Evolutionary conservation across 2,329 filamentous ascomycete species (phyloP).

Genomic region (Chrysosporium keratinophilum): DNA sequence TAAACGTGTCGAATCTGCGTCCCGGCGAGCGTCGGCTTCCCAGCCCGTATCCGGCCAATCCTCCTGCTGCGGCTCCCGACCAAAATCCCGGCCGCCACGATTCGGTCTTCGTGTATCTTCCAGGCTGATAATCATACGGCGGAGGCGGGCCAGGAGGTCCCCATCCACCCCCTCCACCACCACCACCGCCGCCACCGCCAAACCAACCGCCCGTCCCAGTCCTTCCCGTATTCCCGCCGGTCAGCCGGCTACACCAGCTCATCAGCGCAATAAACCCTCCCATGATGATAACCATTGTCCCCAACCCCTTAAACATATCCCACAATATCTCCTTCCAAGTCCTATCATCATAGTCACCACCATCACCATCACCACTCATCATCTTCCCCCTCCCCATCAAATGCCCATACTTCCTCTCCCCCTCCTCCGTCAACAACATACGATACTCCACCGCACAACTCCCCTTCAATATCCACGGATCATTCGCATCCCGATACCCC

Average conservation of each 20-base stretch:
- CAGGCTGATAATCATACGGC: conserved; percentile 34
- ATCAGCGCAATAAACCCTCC: conserved; percentile 19
- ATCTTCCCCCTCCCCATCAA: conserved; percentile 33
- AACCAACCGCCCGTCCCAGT: conserved; percentile 22
- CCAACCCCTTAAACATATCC: conserved; percentile 16
- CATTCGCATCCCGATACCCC: conserved; percentile 65
- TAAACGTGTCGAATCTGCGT: background rate
- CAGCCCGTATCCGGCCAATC: conserved; percentile 34
- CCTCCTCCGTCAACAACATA: conserved; percentile 63
- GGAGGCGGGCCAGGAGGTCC: conserved; percentile 23
- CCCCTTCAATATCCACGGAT: conserved; percentile 79
- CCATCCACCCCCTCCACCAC: conserved; percentile 18
- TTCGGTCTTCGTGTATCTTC: conserved; percentile 18
- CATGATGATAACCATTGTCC: conserved; percentile 29
- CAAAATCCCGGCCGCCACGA: conserved; percentile 40
- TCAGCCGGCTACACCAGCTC: conserved; percentile 11
- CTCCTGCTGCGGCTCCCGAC: conserved; percentile 36
- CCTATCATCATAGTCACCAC: conserved; percentile 17
- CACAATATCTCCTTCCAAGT: conserved; percentile 5
- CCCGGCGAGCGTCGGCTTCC: conserved; percentile 22
- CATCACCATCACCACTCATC: too few species aligned
- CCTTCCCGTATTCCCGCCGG: conserved; percentile 47
- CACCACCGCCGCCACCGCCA: conserved; percentile 17
- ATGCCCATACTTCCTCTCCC: conserved; percentile 59
- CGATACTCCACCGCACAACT: conserved; percentile 89